phyloP scores from a whole-genome alignment of 192 early-diverging fungal species.

The Fimicolochytrium jonesii region DNA sequence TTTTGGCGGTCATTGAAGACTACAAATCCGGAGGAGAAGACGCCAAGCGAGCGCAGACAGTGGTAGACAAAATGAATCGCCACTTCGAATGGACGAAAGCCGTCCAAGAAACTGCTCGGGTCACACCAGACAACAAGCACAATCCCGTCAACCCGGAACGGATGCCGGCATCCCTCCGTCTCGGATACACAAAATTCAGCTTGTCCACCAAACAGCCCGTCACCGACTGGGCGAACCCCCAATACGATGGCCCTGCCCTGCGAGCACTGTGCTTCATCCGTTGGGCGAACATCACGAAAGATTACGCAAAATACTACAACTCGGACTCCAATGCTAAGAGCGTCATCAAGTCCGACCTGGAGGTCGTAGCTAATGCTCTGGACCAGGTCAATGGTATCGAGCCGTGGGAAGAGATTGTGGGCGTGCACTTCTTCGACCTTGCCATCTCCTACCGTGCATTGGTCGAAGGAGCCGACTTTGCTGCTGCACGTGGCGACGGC shows the following conservation, averaged over 20 bases:
- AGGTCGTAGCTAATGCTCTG: constrained; percentile 54
- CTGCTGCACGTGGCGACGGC: constrained; percentile 27
- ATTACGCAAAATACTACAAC: constrained; percentile 11
- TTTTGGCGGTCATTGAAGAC: background rate
- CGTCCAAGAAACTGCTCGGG: background rate
- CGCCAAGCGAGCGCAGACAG: background rate
- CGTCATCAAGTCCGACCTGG: constrained; percentile 56
- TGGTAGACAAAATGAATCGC: background rate
- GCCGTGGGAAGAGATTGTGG: constrained; percentile 75
- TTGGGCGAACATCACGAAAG: background rate
- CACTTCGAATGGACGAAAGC: background rate
- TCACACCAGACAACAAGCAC: background rate
- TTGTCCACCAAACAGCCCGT: background rate
- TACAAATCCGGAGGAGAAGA: too few relatives aligned
- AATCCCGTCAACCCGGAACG: too few relatives aligned
- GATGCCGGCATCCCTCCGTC: background rate
- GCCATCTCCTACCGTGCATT: constrained; percentile 60
- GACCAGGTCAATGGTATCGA: constrained; percentile 32
- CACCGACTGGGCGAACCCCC: constrained; percentile 55
- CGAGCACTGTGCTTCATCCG: background rate
- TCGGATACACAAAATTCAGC: background rate
- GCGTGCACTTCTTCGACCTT: constrained; percentile 61
- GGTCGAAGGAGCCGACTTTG: constrained; percentile 49
- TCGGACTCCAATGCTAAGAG: constrained; percentile 11
- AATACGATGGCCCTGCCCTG: constrained; percentile 47